A percentile compares a stretch with the other conserved stretches of the same genome.
Evolutionary conservation across 805 yeast species (phyloP).

Genomic region (Soucietia sequanensis): DNA sequence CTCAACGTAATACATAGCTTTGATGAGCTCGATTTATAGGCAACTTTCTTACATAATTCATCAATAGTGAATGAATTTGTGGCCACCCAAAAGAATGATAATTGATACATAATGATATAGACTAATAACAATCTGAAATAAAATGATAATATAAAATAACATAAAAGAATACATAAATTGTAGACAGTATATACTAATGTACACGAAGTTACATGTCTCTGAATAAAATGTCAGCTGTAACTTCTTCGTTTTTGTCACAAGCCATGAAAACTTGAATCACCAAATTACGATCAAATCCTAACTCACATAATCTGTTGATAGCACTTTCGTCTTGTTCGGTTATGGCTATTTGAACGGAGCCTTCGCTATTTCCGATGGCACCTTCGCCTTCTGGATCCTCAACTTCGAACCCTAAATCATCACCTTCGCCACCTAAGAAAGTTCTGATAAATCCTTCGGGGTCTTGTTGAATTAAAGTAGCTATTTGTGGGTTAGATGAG

Average conservation of each 20-base stretch:
- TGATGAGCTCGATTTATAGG: background rate
- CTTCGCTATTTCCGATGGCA: conserved; percentile 35
- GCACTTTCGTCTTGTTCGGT: conserved; percentile 86
- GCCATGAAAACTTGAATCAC: conserved; percentile 96
- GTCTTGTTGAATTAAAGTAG: conserved; percentile 72
- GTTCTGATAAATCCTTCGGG: conserved; percentile 87
- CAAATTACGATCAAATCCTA: conserved; percentile 85
- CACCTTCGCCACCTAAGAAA: conserved; percentile 60
- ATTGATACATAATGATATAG: background rate
- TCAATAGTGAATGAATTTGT: no score
- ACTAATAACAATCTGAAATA: no score
- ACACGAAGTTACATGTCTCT: conserved; percentile 40
- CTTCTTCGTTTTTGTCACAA: conserved; percentile 96
- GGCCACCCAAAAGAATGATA: no score
- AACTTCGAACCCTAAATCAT: conserved; percentile 42
- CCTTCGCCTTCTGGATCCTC: conserved; percentile 36
- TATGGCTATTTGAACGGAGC: conserved; percentile 54
- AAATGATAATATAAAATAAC: no score
- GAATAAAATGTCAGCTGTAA: conserved; percentile 90
- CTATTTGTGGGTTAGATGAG: conserved; percentile 79
- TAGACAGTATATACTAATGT: conserved; percentile 10
- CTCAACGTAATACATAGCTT: conserved; percentile 8
- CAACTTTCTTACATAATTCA: no score
- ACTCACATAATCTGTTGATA: conserved; percentile 82
- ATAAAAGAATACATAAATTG: no score